These are phyloP conservation scores for Termitomyces sp. DNA, from an alignment of 768 basidiomycete species.

Conservation along the genomic window DNA sequence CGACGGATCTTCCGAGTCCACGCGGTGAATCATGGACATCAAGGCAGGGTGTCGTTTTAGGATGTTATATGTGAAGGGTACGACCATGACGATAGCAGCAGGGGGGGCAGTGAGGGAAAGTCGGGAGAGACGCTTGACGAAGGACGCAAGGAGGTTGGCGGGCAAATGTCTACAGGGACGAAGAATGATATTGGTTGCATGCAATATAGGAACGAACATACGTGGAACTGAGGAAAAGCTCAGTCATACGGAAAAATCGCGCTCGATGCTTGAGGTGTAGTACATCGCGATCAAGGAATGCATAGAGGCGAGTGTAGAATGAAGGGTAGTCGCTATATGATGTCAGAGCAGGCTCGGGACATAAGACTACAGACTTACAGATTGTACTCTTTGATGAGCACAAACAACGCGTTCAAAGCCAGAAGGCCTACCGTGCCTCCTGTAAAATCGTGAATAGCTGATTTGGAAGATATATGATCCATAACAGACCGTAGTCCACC, in stretches of 20 bases:
- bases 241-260: conserved; percentile 89
- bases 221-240: conserved; percentile 91
- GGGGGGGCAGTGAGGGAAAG: conserved; percentile 84
- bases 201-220: conserved; percentile 28
- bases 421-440: conserved; percentile 84
- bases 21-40: conserved; percentile 89
- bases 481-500: conserved; percentile 66
- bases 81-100: conserved; percentile 82
- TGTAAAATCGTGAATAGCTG: conserved; percentile 18
- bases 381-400: conserved; percentile 89
- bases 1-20: conserved; percentile 28
- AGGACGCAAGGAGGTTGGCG: conserved; percentile 87
- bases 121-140: conserved; percentile 85
- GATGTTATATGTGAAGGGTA: conserved; percentile 93
- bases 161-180: conserved; percentile 65
- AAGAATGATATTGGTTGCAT: not conserved
- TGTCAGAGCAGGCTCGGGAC: not conserved
- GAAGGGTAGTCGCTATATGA: conserved; percentile 82
- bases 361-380: conserved; percentile 48
- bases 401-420: conserved; percentile 87
- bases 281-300: conserved; percentile 81
- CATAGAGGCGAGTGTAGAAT: conserved; percentile 90
- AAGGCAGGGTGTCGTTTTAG: conserved; percentile 88
- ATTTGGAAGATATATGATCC: not conserved
- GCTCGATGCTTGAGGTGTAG: conserved; percentile 91